Conservation (phyloP, 202 grass and related monocot species). For the Schoenoplectus triqueter region DNA sequence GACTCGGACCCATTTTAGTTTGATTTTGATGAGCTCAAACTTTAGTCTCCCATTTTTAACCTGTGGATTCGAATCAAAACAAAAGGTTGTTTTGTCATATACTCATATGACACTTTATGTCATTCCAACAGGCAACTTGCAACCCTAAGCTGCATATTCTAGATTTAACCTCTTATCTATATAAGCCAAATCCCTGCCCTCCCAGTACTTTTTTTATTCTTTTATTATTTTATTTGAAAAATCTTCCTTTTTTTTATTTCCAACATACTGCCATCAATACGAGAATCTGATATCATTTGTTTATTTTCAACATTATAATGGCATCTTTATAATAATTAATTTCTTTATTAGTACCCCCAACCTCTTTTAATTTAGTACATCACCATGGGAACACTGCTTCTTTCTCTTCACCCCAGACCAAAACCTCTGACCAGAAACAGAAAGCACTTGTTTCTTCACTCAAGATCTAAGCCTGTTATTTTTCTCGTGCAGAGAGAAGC, state of each 20-base stretch:
- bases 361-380: conserved; percentile 31
- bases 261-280: conserved; percentile 34
- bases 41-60: conserved; percentile 18
- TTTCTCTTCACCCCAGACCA: conserved; percentile 37
- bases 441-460: conserved; percentile 18
- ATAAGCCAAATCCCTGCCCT: conserved; percentile 37
- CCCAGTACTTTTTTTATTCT: conserved; percentile 16
- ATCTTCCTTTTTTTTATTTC: conserved; percentile 20
- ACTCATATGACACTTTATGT: conserved; percentile 39
- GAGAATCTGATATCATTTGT: conserved; percentile 39
- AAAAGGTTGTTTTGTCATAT: conserved; percentile 32
- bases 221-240: conserved; percentile 32
- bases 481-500: conserved; percentile 29
- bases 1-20: neutral
- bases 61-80: conserved; percentile 25
- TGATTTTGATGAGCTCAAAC: conserved; percentile 1
- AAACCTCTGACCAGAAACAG: neutral
- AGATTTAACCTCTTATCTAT: conserved; percentile 30
- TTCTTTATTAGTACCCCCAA: conserved; percentile 20
- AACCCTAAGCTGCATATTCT: conserved; percentile 30
- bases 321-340: conserved; percentile 41
- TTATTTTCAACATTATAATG: conserved; percentile 36
- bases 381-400: conserved; percentile 6
- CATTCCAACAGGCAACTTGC: conserved; percentile 33
- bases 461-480: conserved; percentile 32